Base-by-base conservation (phyloP, 108 stramenopile genomes). In the Fistulifera solaris region DNA sequence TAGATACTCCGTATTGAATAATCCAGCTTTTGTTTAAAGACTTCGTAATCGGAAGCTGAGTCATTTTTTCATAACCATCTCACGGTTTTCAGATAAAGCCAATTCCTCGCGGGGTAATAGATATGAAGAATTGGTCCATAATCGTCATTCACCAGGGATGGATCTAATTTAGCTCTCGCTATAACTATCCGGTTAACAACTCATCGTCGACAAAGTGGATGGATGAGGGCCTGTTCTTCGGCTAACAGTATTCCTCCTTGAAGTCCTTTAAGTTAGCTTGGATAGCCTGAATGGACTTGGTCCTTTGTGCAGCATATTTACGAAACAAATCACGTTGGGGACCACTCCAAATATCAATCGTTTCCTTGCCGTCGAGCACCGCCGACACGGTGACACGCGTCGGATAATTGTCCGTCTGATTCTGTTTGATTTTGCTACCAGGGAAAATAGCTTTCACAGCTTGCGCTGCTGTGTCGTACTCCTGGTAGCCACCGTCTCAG, bases 401-500 rank as follows among this genome's bases (percentile, higher is more conserved):
- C 0, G 80, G 80, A 52, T 77, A 75, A 13, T 59, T 31, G 54
- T 81, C 57, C 16, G 62, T 48, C 0, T 76, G 49, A 52, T 76
- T 67, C 16, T 58, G 54, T 15, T 56, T 52, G 23, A 81, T 67
- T 1, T 58, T 38, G 19, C 64, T 57, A 28, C 46, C 67, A 27
- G 76, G 76, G 48, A 77, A 77, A 5, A 81, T 54, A 0, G 27
- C 48, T 14, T 57, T 26, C n/a, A 83, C 72, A 27, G 48, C 58
- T 22, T 27, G 19, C 17, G 45, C 23, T 0, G 77, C 70, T 31
- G 77, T 78, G 35, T 46, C 50, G 55, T 48, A 65, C 58, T 78
- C 77, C 62, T 78, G 77, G 25, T 63, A 31, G 42, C 77, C 77
- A 13, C 77, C 77, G 42, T 78, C 77, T 78, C 77, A 78, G 77